These are phyloP conservation scores for Delitschia confertaspora DNA, from an alignment of 495 filamentous ascomycete genomes.

Conservation along the genomic window DNA sequence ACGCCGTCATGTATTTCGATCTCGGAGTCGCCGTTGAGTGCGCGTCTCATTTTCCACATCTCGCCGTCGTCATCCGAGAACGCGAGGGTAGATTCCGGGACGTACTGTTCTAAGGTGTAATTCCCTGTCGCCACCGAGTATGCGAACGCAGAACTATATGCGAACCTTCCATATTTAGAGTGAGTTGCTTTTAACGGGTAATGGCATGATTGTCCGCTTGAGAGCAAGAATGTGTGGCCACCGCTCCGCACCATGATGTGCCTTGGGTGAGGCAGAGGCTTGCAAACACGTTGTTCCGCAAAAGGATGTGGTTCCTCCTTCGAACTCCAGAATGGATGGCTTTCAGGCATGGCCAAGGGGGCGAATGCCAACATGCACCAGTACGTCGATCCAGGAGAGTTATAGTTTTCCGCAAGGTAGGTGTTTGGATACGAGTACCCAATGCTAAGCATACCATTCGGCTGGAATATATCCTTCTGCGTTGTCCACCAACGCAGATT, in stretches of 20 bases:
- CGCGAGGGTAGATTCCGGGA: conserved; percentile 63
- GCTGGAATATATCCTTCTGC: conserved; percentile 61
- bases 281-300: conserved; percentile 43
- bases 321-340: conserved; percentile 67
- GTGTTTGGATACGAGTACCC: conserved; percentile 74
- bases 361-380: conserved; percentile 74
- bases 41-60: conserved; percentile 64
- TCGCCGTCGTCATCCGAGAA: conserved; percentile 71
- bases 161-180: conserved; percentile 73
- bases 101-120: conserved; percentile 68
- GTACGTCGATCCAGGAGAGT: conserved; percentile 62
- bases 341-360: conserved; percentile 54
- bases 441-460: conserved; percentile 63
- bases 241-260: conserved; percentile 56
- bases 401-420: conserved; percentile 75
- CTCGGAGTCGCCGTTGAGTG: conserved; percentile 42
- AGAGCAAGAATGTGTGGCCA: conserved; percentile 63
- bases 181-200: conserved; percentile 72
- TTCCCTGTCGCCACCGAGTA: conserved; percentile 68
- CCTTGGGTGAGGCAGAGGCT: conserved; percentile 53
- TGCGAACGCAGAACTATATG: conserved; percentile 63
- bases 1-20: conserved; percentile 43
- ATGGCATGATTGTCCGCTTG: conserved; percentile 66
- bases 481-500: conserved; percentile 73
- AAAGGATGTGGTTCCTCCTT: conserved; percentile 53